Percentiles rank a stretch among this genome's conserved stretches.
These are phyloP conservation scores for Talaromyces sp. DNA, from an alignment of 2,329 filamentous ascomycete genomes.

Conservation along the genomic window DNA sequence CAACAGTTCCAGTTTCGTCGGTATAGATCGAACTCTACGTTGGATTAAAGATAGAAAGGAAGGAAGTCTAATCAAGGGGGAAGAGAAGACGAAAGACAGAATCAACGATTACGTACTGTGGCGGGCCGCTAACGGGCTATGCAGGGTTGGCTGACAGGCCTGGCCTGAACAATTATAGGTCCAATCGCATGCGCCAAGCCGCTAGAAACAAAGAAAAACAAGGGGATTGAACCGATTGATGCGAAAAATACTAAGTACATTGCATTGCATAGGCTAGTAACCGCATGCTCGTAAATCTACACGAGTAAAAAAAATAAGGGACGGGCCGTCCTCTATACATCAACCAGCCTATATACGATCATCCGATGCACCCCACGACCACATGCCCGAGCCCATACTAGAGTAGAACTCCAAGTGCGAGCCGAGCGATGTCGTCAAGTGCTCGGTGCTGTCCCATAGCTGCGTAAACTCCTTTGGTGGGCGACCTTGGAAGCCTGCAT, in stretches of 20 bases:
- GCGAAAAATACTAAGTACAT: background rate
- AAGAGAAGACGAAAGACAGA: no score
- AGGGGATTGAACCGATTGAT: background rate
- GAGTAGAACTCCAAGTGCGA: constrained; percentile 11
- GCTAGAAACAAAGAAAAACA: background rate
- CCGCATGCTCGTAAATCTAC: background rate
- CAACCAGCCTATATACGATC: background rate
- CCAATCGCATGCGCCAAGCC: background rate
- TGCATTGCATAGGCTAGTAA: background rate
- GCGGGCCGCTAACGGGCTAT: background rate
- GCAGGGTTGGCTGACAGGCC: background rate
- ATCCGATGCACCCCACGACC: constrained; percentile 7
- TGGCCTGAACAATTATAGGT: background rate
- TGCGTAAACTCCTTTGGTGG: constrained; percentile 9
- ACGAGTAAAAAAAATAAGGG: background rate
- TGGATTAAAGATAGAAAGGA: background rate
- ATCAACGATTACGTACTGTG: background rate
- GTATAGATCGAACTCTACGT: background rate
- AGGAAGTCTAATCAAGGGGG: background rate
- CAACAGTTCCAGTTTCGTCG: background rate
- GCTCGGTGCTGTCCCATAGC: constrained; percentile 9
- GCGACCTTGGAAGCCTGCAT: background rate
- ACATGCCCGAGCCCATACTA: constrained; percentile 8
- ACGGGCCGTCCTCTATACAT: background rate
- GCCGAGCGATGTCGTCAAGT: constrained; percentile 7